Evolutionary conservation across 352 stramenopile species (phyloP).

Genomic region (Elongisporangium prolatum): DNA sequence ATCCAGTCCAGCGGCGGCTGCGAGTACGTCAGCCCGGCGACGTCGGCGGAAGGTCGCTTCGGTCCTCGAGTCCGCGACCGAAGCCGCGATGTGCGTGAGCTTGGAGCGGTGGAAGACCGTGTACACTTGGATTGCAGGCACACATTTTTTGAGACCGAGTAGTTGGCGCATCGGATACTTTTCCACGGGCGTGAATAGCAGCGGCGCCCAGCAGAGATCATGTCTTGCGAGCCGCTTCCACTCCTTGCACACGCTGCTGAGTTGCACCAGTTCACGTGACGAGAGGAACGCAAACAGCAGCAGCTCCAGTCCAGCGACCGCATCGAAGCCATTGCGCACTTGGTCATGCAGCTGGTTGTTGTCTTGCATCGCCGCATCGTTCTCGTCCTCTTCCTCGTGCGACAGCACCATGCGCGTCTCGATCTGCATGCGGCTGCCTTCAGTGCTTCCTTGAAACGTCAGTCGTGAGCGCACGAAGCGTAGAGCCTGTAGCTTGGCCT

Average conservation of each 20-base stretch:
- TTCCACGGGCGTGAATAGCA: conserved; percentile 53
- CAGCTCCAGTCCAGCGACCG: conserved; percentile 48
- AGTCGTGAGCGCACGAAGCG: conserved; percentile 42
- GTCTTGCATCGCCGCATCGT: neutral
- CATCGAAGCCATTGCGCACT: conserved; percentile 34
- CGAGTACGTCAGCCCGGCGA: neutral
- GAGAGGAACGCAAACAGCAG: conserved; percentile 63
- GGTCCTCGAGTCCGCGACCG: neutral
- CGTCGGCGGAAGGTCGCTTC: neutral
- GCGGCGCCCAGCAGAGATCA: conserved; percentile 64
- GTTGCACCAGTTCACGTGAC: conserved; percentile 31
- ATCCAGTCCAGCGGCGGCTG: neutral
- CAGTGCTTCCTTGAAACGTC: conserved; percentile 23
- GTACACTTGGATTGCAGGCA: conserved; percentile 71
- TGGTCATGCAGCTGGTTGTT: conserved; percentile 7
- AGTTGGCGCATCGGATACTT: conserved; percentile 58
- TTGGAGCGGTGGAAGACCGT: conserved; percentile 62
- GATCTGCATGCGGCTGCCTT: conserved; percentile 36
- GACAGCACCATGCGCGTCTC: conserved; percentile 53
- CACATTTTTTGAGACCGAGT: conserved; percentile 27
- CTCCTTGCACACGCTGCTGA: conserved; percentile 43
- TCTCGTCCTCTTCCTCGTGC: conserved; percentile 14
- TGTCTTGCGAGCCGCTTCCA: conserved; percentile 51
- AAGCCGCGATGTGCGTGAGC: conserved; percentile 12
- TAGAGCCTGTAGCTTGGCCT: conserved; percentile 57